Evolutionary conservation across 495 filamentous ascomycete genomes (phyloP), one percentile per base, ranked within the genome.

Genomic region (Penicillium waksmanii): DNA sequence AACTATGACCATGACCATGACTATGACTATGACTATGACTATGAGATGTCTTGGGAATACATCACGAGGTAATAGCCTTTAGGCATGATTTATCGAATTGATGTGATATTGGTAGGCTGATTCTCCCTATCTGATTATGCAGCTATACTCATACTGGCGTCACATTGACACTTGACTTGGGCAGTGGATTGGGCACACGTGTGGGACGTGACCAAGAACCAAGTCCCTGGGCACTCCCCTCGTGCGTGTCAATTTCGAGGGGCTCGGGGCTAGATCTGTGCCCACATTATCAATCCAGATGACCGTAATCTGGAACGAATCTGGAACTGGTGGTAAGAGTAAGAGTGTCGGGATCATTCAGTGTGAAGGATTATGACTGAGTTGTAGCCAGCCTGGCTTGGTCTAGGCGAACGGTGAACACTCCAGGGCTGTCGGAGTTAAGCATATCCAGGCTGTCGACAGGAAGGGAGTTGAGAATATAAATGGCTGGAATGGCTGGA

Each of bases 141-240:
- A 38, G 15, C 4, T 38, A 38, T n/a, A 38, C 36, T 38, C 34
- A 36, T 36, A 13, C 9, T 43, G 40, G n/a, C 15, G n/a, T 6
- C n/a, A 43, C 13, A 43, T 43, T 10, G n/a, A 15, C 40, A 23
- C 27, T 31, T 9, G 27, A 31, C 27, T 55, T 35, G 25, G 52
- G 46, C 17, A 31, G 23, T 51, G 25, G 49, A 46, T 56, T 61
- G 58, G 58, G 53, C 44, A 56, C 17, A 48, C 51, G 53, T 40
- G 43, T 47, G 46, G 46, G 53, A 19, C 35, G 48, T 38, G 13
- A 36, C 12, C 17, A 51, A 61, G 58, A 35, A 46, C 31, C 40
- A 49, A 31, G 49, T 52, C 31, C 55, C 33, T 33, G 46, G 19
- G 11, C 19, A 12, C 46, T 12, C 19, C 46, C 46, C 46, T 48